Percentiles rank a stretch among this genome's conserved stretches.
Evolutionary conservation across 352 stramenopile genomes (phyloP).

Genomic region (Globisporangium recalcitrans): DNA sequence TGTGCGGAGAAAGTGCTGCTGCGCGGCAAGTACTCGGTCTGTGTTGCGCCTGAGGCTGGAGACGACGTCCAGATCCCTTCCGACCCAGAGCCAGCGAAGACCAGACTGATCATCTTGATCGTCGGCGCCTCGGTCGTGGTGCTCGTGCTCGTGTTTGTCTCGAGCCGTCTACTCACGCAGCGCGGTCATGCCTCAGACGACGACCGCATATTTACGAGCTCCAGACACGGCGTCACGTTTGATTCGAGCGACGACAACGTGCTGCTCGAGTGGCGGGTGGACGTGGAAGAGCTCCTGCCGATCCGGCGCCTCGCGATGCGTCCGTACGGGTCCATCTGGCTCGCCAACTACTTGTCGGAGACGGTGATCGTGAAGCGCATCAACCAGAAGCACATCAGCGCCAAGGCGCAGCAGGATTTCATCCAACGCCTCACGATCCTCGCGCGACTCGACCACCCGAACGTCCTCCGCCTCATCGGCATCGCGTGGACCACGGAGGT

Average conservation of each 20-base stretch:
- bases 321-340: conserved; percentile 19
- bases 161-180: background rate
- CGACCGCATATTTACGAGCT: conserved; percentile 8
- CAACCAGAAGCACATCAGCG: conserved; percentile 21
- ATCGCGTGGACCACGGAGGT: conserved; percentile 52
- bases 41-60: background rate
- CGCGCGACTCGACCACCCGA: conserved; percentile 53
- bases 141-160: conserved; percentile 9
- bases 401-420: conserved; percentile 29
- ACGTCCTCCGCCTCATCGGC: conserved; percentile 79
- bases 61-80: background rate
- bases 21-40: conserved; percentile 14
- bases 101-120: conserved; percentile 10
- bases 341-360: conserved; percentile 15
- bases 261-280: conserved; percentile 13
- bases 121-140: conserved; percentile 10
- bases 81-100: background rate
- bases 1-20: conserved; percentile 14
- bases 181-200: background rate
- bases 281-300: conserved; percentile 16
- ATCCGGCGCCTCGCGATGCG: conserved; percentile 16
- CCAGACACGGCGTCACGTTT: conserved; percentile 14
- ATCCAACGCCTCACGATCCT: conserved; percentile 68
- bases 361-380: conserved; percentile 21
- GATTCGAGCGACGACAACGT: conserved; percentile 16